Evolutionary conservation across 495 filamentous ascomycete genomes (phyloP).

Genomic region (Filosporella fistucella): DNA sequence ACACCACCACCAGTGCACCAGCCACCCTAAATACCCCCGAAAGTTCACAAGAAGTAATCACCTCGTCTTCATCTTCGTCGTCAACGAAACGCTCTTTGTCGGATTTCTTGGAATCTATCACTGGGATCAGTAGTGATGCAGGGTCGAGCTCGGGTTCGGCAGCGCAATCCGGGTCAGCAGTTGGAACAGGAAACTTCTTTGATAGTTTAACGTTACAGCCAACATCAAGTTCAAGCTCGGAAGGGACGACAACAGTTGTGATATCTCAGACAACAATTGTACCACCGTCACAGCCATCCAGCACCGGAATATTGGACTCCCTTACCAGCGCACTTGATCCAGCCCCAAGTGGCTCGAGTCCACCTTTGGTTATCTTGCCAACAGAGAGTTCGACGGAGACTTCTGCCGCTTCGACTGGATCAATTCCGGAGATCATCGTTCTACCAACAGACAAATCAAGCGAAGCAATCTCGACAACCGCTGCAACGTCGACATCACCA

Average conservation of each 20-base stretch:
- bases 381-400: neutral
- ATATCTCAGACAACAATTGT: conserved; percentile 23
- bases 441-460: conserved; percentile 3
- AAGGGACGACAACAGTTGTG: conserved; percentile 24
- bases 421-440: neutral
- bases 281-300: neutral
- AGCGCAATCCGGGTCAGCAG: neutral
- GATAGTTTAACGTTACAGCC: neutral
- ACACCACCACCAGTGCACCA: conserved; percentile 38
- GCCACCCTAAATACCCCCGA: conserved; percentile 9
- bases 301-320: conserved; percentile 6
- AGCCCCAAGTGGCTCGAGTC: conserved; percentile 4
- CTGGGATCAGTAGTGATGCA: neutral
- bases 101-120: conserved; percentile 12
- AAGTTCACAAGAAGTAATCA: conserved; percentile 13
- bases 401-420: neutral
- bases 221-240: conserved; percentile 3
- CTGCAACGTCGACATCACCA: neutral
- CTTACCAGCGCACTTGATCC: too few species aligned
- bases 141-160: conserved; percentile 1
- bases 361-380: neutral
- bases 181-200: neutral
- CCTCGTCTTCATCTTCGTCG: conserved; percentile 2
- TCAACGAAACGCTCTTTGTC: conserved; percentile 17
- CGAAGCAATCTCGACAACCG: neutral